Percentiles rank a stretch among this genome's conserved stretches.
phyloP scores from a whole-genome alignment of 441 rosid genomes.

The Gossypium aridum region DNA sequence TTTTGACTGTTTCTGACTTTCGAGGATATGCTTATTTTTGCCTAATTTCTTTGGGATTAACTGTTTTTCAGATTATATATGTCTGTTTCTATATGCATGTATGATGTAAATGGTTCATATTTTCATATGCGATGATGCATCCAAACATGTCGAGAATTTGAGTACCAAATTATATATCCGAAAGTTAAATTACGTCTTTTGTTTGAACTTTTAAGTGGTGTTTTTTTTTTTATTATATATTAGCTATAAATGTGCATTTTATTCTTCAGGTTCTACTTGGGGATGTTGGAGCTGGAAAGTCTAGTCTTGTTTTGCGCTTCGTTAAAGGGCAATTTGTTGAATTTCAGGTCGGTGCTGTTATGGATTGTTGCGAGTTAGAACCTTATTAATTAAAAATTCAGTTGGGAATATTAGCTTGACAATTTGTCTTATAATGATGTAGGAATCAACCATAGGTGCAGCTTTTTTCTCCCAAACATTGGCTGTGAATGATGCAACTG shows the following conservation, averaged over 20 bases:
- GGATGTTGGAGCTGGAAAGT: conserved; percentile 97
- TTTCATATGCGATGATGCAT: neutral
- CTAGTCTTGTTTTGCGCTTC: conserved; percentile 90
- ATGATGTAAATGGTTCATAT: neutral
- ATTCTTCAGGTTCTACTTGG: conserved; percentile 81
- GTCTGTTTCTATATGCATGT: neutral
- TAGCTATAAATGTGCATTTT: neutral
- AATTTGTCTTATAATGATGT: conserved; percentile 9
- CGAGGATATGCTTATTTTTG: neutral
- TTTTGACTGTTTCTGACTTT: neutral
- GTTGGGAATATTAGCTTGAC: conserved; percentile 11
- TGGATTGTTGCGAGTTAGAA: neutral
- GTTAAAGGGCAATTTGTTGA: conserved; percentile 95
- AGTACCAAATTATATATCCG: neutral
- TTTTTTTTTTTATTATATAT: neutral
- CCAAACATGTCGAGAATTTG: neutral
- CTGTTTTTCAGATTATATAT: neutral
- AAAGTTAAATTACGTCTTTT: neutral
- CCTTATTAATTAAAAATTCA: neutral
- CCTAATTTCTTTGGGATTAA: neutral
- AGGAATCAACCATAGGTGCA: conserved; percentile 99
- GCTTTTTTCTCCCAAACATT: conserved; percentile 92
- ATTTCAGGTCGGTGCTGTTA: conserved; percentile 60
- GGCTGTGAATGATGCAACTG: conserved; percentile 89
- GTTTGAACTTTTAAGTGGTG: neutral